phyloP scores from a whole-genome alignment of 2,329 filamentous ascomycete genomes.

The Albophoma yamanashiensis region DNA sequence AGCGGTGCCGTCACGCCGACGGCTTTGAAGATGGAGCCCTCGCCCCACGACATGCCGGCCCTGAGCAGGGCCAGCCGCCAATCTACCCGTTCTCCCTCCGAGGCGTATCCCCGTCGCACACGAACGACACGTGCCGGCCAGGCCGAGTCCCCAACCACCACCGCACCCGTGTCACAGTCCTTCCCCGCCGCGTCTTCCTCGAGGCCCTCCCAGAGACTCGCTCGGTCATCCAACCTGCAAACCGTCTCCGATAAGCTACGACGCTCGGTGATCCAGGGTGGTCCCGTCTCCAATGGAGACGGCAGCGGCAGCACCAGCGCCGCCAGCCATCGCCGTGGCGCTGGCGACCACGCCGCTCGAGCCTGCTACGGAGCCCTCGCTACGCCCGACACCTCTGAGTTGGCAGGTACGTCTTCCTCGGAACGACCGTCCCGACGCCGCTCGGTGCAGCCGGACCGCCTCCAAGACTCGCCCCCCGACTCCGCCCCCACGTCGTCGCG shows the following conservation, averaged over 20 bases:
- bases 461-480: conserved; percentile 31
- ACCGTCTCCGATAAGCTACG: conserved; percentile 23
- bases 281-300: conserved; percentile 1
- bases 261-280: conserved; percentile 19
- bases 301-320: neutral
- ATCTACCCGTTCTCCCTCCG: conserved; percentile 21
- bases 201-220: conserved; percentile 10
- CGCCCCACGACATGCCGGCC: conserved; percentile 13
- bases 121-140: conserved; percentile 17
- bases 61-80: conserved; percentile 17
- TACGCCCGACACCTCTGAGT: conserved; percentile 48
- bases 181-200: neutral
- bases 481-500: conserved; percentile 27
- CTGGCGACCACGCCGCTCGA: conserved; percentile 12
- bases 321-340: conserved; percentile 11
- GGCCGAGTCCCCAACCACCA: conserved; percentile 16
- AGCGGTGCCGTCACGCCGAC: conserved; percentile 14
- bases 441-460: conserved; percentile 27
- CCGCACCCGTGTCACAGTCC: neutral
- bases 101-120: conserved; percentile 18
- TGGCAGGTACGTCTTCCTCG: conserved; percentile 12
- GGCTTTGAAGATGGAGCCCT: conserved; percentile 13
- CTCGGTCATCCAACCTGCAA: conserved; percentile 17
- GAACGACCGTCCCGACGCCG: conserved; percentile 29
- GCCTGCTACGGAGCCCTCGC: conserved; percentile 29